Evolutionary conservation across 352 stramenopile genomes (phyloP).

Genomic region (Globisporangium megalacanthum): DNA sequence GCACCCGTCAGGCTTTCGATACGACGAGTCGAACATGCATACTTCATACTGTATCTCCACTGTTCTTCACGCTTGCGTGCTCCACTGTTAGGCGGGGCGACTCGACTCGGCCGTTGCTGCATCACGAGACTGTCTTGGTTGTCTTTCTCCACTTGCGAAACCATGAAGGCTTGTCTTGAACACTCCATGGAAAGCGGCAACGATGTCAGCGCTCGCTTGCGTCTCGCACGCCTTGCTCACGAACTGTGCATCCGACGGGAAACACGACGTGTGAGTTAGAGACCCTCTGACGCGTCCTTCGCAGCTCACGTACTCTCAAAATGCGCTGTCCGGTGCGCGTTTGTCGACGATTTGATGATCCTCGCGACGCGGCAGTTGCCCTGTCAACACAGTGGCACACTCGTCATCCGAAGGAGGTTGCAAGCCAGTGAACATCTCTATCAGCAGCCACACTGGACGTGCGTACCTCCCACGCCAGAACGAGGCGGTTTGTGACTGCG

Average conservation of each 20-base stretch:
- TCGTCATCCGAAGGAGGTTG: not conserved
- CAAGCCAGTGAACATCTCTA: not conserved
- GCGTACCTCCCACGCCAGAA: conserved; percentile 68
- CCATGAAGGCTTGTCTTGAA: no score
- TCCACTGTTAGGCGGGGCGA: not conserved
- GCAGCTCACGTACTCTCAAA: conserved; percentile 34
- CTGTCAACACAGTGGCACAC: conserved; percentile 12
- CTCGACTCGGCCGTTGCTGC: no score
- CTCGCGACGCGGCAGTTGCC: conserved; percentile 27
- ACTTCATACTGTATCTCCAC: not conserved
- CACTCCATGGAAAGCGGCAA: no score
- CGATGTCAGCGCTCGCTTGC: not conserved
- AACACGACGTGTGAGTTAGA: not conserved
- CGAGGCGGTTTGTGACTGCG: conserved; percentile 50
- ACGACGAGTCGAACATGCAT: no score
- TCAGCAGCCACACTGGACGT: not conserved
- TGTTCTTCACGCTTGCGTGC: not conserved
- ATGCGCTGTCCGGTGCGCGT: conserved; percentile 24
- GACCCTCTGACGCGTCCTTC: not conserved
- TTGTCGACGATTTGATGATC: conserved; percentile 43
- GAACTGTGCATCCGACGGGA: conserved; percentile 3
- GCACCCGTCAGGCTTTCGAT: no score
- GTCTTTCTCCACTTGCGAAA: no score
- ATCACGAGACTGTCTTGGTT: no score
- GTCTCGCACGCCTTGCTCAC: conserved; percentile 10